Base-by-base conservation (phyloP, 2,329 filamentous ascomycete genomes). In the Xylaria sp. region DNA sequence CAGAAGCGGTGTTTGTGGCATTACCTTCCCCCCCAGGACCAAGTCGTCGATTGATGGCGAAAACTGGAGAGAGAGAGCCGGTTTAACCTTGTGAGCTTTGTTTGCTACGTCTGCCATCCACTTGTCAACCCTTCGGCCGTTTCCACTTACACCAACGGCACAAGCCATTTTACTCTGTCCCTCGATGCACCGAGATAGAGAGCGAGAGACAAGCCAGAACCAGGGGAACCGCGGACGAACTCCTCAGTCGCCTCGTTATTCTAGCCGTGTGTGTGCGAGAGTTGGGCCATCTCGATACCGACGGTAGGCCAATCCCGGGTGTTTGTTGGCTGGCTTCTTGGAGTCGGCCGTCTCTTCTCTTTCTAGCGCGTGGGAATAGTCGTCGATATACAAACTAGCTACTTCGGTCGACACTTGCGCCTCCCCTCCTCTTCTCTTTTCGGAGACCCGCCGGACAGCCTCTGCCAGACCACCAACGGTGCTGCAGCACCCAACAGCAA, bases 401-500 rank as follows among this genome's bases (percentile, higher is more conserved):
- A 61, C 57, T 57, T 60, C 54, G 61, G 57, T 59, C 58, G 54
- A 63, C 50, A 54, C 58, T 66, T 63, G 53, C 62, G 58, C 63
- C 60, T 63, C 61, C 58, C 66, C 62, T 55, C 63, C 49, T 56
- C 63, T 65, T 66, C 63, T 61, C 64, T 59, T 66, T 64, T 63
- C 60, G 60, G 57, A 65, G 63, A 63, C 65, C 58, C 67, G 66
- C 66, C 63, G 64, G 62, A 63, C 59, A 57, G 51, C 48, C 62
- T 64, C 61, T 63, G 53, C 62, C 54, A 57, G 62, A 58, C 61
- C 60, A 59, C 62, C 66, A 67, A 67, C 66, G 60, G 62, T 61
- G 65, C 70, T 71, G 70, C 71, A 70, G 66, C 64, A 67, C 63
- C 65, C 63, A 68, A 69, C 66, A 63, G 68, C 63, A 68, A 69